Percentiles rank a stretch among this genome's conserved stretches.
phyloP scores from a whole-genome alignment of 2,329 filamentous ascomycete species.

The Monosporascus sp. region DNA sequence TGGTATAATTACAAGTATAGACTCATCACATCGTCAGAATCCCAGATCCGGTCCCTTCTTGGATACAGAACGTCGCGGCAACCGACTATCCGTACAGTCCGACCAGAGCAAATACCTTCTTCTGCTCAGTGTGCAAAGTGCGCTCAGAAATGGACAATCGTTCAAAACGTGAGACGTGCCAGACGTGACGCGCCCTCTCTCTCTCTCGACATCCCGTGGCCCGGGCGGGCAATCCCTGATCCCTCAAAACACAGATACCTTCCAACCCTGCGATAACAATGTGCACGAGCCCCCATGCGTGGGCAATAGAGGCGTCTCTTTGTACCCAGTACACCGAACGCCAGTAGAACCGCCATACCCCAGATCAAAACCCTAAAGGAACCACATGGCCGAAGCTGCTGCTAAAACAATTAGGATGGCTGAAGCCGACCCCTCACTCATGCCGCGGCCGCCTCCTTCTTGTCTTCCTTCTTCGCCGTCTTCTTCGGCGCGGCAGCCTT shows the following conservation, averaged over 20 bases:
- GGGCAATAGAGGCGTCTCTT: constrained; percentile 23
- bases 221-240: neutral
- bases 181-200: neutral
- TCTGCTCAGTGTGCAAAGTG: too few species aligned
- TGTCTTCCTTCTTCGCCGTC: constrained; percentile 36
- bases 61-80: constrained; percentile 1
- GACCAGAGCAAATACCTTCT: neutral
- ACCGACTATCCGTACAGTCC: neutral
- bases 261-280: constrained; percentile 20
- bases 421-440: constrained; percentile 5
- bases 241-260: constrained; percentile 3
- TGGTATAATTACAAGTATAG: constrained; percentile 33
- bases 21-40: constrained; percentile 28
- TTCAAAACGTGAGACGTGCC: too few species aligned
- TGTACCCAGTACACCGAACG: constrained; percentile 28
- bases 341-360: constrained; percentile 24
- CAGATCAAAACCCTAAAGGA: constrained; percentile 31
- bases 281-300: constrained; percentile 23
- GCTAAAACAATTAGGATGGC: constrained; percentile 3
- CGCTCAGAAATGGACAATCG: too few species aligned
- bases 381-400: constrained; percentile 20
- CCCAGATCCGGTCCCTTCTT: constrained; percentile 11
- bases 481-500: constrained; percentile 32
- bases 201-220: neutral
- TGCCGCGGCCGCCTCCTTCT: constrained; percentile 24